These are phyloP conservation scores for Phtheirospermum japonicum DNA, from an alignment of 257 asterid genomes.

Conservation along the genomic window DNA sequence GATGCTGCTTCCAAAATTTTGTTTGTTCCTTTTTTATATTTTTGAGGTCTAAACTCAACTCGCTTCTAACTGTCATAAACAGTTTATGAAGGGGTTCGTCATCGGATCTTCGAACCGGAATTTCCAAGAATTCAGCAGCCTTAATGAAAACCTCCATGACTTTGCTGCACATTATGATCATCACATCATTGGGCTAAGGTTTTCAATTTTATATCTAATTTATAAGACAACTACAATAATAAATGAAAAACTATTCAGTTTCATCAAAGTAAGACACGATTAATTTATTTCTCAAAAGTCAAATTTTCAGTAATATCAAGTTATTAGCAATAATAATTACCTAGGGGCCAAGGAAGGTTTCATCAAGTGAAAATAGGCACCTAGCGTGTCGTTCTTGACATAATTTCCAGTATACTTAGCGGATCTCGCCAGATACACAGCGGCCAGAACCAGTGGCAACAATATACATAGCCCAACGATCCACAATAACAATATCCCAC, in stretches of 20 bases:
- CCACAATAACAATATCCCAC: constrained; percentile 66
- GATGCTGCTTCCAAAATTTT: constrained; percentile 92
- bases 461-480: constrained; percentile 71
- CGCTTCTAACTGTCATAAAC: constrained; percentile 63
- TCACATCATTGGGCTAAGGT: constrained; percentile 24
- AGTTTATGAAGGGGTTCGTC: constrained; percentile 86
- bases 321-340: constrained; percentile 31
- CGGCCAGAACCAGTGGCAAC: constrained; percentile 77
- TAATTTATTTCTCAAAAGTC: constrained; percentile 12
- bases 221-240: neutral
- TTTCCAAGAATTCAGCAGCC: constrained; percentile 83
- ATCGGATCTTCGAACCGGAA: constrained; percentile 81
- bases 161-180: constrained; percentile 59
- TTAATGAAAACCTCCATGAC: constrained; percentile 73
- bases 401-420: constrained; percentile 68
- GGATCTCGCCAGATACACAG: constrained; percentile 69
- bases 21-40: constrained; percentile 75
- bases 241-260: neutral
- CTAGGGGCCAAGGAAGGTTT: constrained; percentile 86
- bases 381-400: constrained; percentile 75
- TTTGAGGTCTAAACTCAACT: constrained; percentile 78
- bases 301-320: constrained; percentile 6
- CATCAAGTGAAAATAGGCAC: constrained; percentile 70
- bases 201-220: constrained; percentile 15
- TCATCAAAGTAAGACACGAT: neutral